Evolutionary conservation across 1,139 yeast species (phyloP).

Genomic region (Suhomyces ambrosiae): DNA sequence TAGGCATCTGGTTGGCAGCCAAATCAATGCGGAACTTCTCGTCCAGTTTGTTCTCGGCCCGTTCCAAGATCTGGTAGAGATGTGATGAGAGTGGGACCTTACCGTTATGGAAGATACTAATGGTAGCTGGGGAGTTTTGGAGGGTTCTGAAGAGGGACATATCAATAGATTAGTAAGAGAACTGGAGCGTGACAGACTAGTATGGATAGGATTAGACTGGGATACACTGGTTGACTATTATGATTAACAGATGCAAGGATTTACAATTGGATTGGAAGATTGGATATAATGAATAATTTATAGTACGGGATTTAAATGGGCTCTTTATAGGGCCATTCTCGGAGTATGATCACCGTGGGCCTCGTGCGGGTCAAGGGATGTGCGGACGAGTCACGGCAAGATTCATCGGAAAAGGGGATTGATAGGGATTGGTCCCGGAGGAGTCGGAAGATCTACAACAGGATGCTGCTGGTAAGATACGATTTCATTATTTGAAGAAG

Average conservation of each 20-base stretch:
- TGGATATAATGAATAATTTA: no score
- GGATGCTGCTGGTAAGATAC: no score
- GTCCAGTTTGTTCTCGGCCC: constrained; percentile 31
- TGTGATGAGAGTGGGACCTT: constrained; percentile 37
- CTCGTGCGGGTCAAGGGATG: constrained; percentile 14
- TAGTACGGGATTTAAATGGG: no score
- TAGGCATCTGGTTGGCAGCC: constrained; percentile 45
- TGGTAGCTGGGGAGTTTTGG: constrained; percentile 47
- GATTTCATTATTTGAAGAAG: no score
- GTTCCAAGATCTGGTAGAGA: constrained; percentile 35
- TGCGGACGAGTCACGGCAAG: neutral
- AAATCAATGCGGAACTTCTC: constrained; percentile 40
- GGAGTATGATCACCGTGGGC: constrained; percentile 13
- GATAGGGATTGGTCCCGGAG: constrained; percentile 3
- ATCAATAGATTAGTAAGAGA: neutral
- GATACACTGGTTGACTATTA: no score
- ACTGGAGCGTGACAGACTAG: neutral
- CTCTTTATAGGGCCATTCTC: no score
- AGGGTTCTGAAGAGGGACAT: constrained; percentile 47
- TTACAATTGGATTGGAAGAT: no score
- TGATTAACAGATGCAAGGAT: no score
- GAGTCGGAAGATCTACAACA: neutral
- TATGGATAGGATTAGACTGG: neutral
- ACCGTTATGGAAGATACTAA: constrained; percentile 46
- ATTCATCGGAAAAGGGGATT: constrained; percentile 8